These are phyloP conservation scores for Wickerhamiella sergipiensis DNA, from an alignment of 805 yeast genomes.

Conservation along the genomic window DNA sequence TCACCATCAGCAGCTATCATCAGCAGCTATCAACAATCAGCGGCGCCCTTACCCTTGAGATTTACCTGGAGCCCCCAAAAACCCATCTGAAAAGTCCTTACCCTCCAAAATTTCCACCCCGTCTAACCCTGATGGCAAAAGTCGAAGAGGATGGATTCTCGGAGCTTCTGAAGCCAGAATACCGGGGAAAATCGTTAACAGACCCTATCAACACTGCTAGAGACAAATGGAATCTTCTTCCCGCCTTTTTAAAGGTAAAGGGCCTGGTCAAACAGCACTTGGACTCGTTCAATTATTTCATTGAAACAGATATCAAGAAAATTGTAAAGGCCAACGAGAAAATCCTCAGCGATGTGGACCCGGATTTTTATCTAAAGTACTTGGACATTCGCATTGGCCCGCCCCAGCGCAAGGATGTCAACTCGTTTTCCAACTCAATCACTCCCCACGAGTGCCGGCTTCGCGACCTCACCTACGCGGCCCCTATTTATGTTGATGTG, in stretches of 20 bases:
- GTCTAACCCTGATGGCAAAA: neutral
- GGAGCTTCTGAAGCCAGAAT: slow-evolving; percentile 65
- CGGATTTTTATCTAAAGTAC: slow-evolving; percentile 87
- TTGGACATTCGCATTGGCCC: slow-evolving; percentile 81
- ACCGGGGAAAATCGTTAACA: slow-evolving; percentile 72
- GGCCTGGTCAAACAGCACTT: slow-evolving; percentile 95
- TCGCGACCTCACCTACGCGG: slow-evolving; percentile 86
- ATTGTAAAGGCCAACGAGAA: slow-evolving; percentile 83
- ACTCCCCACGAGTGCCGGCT: slow-evolving; percentile 89
- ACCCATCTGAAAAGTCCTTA: neutral
- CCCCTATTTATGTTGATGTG: slow-evolving; percentile 92
- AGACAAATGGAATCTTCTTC: slow-evolving; percentile 93
- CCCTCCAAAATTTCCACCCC: neutral
- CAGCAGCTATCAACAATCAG: neutral
- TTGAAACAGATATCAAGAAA: slow-evolving; percentile 83
- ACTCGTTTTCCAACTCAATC: slow-evolving; percentile 23
- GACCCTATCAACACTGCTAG: slow-evolving; percentile 85
- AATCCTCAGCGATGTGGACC: slow-evolving; percentile 89
- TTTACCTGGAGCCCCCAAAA: too few relatives aligned
- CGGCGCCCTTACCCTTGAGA: neutral
- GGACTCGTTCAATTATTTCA: slow-evolving; percentile 95
- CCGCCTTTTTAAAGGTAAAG: slow-evolving; percentile 90
- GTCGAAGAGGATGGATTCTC: slow-evolving; percentile 31
- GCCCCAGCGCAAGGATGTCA: slow-evolving; percentile 28
- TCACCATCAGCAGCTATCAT: too few relatives aligned